Conservation (phyloP, 2,329 filamentous ascomycete genomes). For the Diaporthe sp. region DNA sequence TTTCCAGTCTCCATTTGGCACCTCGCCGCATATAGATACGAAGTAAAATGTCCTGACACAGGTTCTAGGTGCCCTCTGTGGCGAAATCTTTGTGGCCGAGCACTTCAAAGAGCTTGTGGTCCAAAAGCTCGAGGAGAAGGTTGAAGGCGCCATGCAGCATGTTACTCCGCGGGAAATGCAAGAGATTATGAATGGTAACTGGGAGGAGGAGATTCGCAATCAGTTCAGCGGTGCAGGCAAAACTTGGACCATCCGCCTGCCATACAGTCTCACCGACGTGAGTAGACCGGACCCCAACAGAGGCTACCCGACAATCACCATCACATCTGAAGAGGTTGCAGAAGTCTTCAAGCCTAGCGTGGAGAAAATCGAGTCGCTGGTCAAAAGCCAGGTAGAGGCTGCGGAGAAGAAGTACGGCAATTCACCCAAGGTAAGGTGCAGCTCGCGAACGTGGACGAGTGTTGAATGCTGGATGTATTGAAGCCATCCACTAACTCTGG, state of each 20-base stretch:
- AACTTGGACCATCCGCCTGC: conserved; percentile 31
- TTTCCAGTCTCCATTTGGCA: too few relatives aligned
- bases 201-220: conserved; percentile 42
- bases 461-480: neutral
- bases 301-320: neutral
- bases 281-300: neutral
- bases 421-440: conserved; percentile 41
- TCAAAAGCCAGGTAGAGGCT: conserved; percentile 40
- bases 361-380: conserved; percentile 37
- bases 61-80: conserved; percentile 49
- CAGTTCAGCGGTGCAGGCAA: conserved; percentile 34
- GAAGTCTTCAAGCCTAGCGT: conserved; percentile 40
- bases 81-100: conserved; percentile 53
- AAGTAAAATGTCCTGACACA: neutral
- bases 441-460: neutral
- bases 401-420: conserved; percentile 34
- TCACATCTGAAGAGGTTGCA: conserved; percentile 38
- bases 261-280: conserved; percentile 2
- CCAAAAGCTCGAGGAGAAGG: conserved; percentile 26
- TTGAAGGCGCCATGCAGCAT: conserved; percentile 26
- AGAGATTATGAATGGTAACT: conserved; percentile 30
- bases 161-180: neutral
- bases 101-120: conserved; percentile 45
- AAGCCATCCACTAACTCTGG: neutral
- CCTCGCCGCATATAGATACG: too few relatives aligned